A percentile compares a stretch with the other conserved stretches of the same genome.
Evolutionary conservation across 1,284 basidiomycete species (phyloP).

Genomic region (Pascua sp.): DNA sequence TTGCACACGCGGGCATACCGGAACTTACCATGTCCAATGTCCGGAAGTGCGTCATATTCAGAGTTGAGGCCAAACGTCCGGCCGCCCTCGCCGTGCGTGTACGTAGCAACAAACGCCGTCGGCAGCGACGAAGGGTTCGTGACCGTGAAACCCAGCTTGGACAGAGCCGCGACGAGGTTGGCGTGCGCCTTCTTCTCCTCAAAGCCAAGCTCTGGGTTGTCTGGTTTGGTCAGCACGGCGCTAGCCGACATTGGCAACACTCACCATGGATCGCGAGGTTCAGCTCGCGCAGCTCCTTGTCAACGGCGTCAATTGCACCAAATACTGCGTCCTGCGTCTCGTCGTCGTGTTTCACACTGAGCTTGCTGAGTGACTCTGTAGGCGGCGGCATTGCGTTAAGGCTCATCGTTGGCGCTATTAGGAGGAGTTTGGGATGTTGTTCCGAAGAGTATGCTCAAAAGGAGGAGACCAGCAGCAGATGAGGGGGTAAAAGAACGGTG

Average conservation of each 20-base stretch:
- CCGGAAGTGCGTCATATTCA: constrained; percentile 30
- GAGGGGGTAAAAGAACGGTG: too few species aligned
- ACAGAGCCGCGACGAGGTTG: constrained; percentile 19
- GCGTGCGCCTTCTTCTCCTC: constrained; percentile 30
- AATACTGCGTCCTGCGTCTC: constrained; percentile 30
- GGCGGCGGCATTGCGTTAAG: too few species aligned
- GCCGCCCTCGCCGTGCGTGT: constrained; percentile 28
- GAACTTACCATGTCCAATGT: constrained; percentile 28
- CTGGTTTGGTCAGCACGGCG: constrained; percentile 9
- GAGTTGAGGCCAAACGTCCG: constrained; percentile 34
- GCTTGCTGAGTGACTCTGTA: too few species aligned
- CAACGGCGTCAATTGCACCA: constrained; percentile 56
- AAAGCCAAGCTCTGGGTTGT: constrained; percentile 31
- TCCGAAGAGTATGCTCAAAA: too few species aligned
- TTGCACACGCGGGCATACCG: background rate
- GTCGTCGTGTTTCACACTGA: constrained; percentile 5
- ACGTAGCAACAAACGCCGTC: constrained; percentile 31
- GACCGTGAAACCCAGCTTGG: constrained; percentile 25
- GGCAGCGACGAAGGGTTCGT: constrained; percentile 24
- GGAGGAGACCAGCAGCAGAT: too few species aligned
- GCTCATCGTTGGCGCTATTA: too few species aligned
- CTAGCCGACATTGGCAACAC: background rate
- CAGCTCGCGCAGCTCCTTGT: constrained; percentile 57
- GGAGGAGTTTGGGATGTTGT: too few species aligned
- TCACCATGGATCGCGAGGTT: constrained; percentile 64